Base-by-base conservation (phyloP, 306 rosid genomes). In the Leucaena leucocephala region DNA sequence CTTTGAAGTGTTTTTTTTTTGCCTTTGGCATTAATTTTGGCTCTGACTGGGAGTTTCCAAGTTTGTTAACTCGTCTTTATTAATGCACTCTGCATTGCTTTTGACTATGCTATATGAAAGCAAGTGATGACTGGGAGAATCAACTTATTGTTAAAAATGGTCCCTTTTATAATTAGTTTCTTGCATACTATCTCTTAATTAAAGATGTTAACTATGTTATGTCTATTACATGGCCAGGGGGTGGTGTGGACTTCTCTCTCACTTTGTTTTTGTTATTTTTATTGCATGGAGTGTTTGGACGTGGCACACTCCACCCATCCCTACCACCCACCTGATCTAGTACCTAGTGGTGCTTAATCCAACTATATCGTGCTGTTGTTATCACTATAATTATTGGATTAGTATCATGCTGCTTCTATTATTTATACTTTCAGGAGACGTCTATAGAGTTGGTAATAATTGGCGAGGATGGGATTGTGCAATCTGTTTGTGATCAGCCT, bases 401-500 rank as follows among this genome's bases (percentile, higher is more conserved):
- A 16, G 38, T 69, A 40, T 39, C 33, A 35, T 66, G 39, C 66
- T 59, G 39, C 66, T 59, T 38, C 66, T 59, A 35, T 82, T 71
- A 5, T 75, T 76, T 80, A 45, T 55, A 39, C n/a, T 61, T 85
- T 79, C 92, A 94, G 98, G 98, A 92, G 86, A 91, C 97, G 21
- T 92, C 98, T 13, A 88, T 94, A 82, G 98, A 94, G 84, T 84
- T 94, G 90, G 97, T 91, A 50, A 83, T 80, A 5, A 85, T 94
- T 59, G 93, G 86, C 36, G 90, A 92, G 77, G 95, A 89, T 72
- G 98, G 98, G 65, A 84, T 84, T 74, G 89, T 87, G 45, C 97
- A 89, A 84, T 88, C 98, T 66, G 82, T 92, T 3, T 88, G 95
- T 80, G 98, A 94, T 84, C 97, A 92, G 79, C 89, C 97, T 80